These are phyloP conservation scores for Gymnopus androsaceus DNA, from an alignment of 1,284 basidiomycete species.

Conservation along the genomic window DNA sequence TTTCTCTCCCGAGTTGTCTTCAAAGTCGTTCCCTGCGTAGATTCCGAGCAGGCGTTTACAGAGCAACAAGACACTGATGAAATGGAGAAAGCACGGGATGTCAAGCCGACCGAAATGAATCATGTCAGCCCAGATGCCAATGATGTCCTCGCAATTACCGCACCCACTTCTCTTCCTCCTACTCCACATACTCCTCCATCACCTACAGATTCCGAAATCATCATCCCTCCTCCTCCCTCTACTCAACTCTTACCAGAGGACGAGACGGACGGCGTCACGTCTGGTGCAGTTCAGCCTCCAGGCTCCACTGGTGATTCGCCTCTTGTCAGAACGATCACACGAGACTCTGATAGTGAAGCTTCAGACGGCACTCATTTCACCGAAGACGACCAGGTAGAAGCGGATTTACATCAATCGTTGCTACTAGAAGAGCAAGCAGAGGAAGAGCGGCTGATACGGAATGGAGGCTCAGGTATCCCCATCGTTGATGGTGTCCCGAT, in stretches of 20 bases:
- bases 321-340: slow-evolving; percentile 16
- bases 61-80: not conserved
- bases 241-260: slow-evolving; percentile 45
- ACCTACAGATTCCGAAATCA: slow-evolving; percentile 37
- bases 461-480: slow-evolving; percentile 54
- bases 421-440: slow-evolving; percentile 43
- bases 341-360: slow-evolving; percentile 43
- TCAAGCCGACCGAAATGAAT: slow-evolving; percentile 1
- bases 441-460: slow-evolving; percentile 49
- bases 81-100: too few relatives aligned
- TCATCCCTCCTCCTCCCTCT: slow-evolving; percentile 60
- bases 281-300: slow-evolving; percentile 57
- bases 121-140: not conserved
- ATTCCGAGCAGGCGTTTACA: slow-evolving; percentile 12
- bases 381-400: slow-evolving; percentile 48
- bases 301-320: slow-evolving; percentile 45
- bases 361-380: slow-evolving; percentile 48
- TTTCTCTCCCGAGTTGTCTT: slow-evolving; percentile 31
- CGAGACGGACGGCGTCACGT: slow-evolving; percentile 58
- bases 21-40: slow-evolving; percentile 33
- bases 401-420: slow-evolving; percentile 34
- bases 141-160: not conserved
- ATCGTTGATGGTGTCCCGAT: slow-evolving; percentile 77
- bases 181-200: slow-evolving; percentile 20
- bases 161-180: not conserved